These are phyloP conservation scores for Pseudonitzschia delicatissima DNA, from an alignment of 108 stramenopile genomes.

Conservation along the genomic window DNA sequence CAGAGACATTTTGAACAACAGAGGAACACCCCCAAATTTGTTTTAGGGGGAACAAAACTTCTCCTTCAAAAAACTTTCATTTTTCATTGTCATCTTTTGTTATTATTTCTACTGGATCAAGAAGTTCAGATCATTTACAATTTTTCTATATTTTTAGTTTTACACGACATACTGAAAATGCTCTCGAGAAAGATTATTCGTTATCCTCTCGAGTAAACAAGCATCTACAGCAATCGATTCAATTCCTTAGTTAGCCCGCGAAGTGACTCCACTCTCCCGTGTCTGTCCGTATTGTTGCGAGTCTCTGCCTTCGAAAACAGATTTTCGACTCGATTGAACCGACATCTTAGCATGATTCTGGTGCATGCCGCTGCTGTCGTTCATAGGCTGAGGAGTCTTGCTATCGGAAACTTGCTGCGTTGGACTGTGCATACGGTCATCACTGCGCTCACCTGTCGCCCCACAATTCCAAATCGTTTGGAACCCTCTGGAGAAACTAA, in stretches of 20 bases:
- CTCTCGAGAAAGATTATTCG: not conserved
- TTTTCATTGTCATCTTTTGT: no score
- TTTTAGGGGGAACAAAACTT: no score
- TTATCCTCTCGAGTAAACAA: slow-evolving; percentile 1
- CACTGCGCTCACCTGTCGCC: slow-evolving; percentile 37
- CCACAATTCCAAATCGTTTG: slow-evolving; percentile 84
- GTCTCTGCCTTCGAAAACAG: slow-evolving; percentile 36
- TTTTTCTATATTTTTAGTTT: not conserved
- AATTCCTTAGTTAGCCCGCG: slow-evolving; percentile 24
- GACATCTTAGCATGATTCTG: slow-evolving; percentile 3
- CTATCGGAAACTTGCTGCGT: slow-evolving; percentile 30
- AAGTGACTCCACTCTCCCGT: slow-evolving; percentile 19
- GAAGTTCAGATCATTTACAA: not conserved
- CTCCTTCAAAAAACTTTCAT: no score
- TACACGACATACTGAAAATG: not conserved
- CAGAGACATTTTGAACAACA: no score
- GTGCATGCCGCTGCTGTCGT: not conserved
- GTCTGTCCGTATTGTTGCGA: slow-evolving; percentile 17
- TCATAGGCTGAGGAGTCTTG: slow-evolving; percentile 1
- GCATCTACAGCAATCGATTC: not conserved
- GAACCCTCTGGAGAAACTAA: slow-evolving; percentile 53
- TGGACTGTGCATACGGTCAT: slow-evolving; percentile 50
- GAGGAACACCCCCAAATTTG: no score
- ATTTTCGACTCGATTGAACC: not conserved
- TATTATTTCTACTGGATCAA: no score